phyloP scores from a whole-genome alignment of 345 rosid species.

The Arabidopsis arenosa region DNA sequence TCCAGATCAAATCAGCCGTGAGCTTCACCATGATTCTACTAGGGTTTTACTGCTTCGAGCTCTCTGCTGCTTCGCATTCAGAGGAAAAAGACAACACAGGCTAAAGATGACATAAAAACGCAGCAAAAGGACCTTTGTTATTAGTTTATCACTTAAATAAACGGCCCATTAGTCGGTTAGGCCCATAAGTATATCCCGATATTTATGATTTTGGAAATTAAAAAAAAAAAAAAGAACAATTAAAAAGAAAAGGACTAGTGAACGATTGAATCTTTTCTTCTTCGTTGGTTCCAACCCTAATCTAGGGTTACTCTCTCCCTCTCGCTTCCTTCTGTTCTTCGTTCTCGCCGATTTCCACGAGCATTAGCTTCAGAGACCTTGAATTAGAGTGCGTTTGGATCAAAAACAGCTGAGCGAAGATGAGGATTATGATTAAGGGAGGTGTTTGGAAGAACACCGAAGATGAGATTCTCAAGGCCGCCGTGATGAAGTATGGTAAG shows the following conservation, averaged over 20 bases:
- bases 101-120: conserved; percentile 11
- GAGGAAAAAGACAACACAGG: conserved; percentile 21
- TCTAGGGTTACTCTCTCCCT: conserved; percentile 36
- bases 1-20: conserved; percentile 98
- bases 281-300: conserved; percentile 29
- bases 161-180: conserved; percentile 17
- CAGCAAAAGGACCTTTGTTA: not conserved
- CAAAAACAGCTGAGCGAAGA: conserved; percentile 51
- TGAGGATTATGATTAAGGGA: conserved; percentile 99
- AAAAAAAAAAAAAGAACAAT: not conserved
- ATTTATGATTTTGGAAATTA: not conserved
- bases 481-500: conserved; percentile 99
- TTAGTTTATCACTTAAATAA: conserved; percentile 8
- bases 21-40: conserved; percentile 83
- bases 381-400: conserved; percentile 13
- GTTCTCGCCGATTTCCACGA: conserved; percentile 18
- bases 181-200: conserved; percentile 10
- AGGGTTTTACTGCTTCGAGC: conserved; percentile 37
- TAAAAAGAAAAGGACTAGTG: not conserved
- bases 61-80: conserved; percentile 24
- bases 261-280: conserved; percentile 19
- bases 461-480: conserved; percentile 99
- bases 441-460: conserved; percentile 99
- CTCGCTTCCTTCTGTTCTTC: conserved; percentile 24
- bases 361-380: conserved; percentile 26